Evolutionary conservation across 768 basidiomycete genomes (phyloP), one percentile per base, ranked within the genome.

Genomic region (Goffeauzyma gilvescens): DNA sequence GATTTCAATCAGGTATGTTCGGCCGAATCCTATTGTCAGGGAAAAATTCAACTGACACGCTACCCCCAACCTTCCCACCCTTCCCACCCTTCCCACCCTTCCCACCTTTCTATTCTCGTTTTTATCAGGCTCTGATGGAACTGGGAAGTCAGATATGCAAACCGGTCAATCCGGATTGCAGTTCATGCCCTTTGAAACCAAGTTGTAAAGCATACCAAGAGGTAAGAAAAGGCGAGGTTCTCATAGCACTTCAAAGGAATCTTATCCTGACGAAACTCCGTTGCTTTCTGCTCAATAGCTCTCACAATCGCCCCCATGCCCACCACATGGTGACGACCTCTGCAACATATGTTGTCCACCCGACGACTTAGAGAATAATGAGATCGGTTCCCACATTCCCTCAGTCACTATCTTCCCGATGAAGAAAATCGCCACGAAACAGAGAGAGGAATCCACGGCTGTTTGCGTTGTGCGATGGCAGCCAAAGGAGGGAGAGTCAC

Each of bases 111-210:
- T 26, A 28, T n/a, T 41, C 3, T 30, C 9, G 40, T 30, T 28
- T 30, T 13, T 24, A 55, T 81, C n/a, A 93, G 65, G 86, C 82
- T 12, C 69, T 96, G 38, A 95, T 95, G 60, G 89, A 96, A 58
- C 74, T 95, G 6, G 89, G 89, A 37, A 82, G 81, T 58, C 90
- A 85, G 3, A 73, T 93, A 2, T 96, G 89, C 67, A 86, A 79
- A 62, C 77, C 81, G 31, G 76, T 75, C 48, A 74, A 80, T 49
- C 89, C 89, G 8, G 63, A 66, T 15, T 95, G 89, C 54, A 64
- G 53, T 14, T 54, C 65, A 14, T 95, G 89, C 62, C 83, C 86
- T 15, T 51, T 95, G 32, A 71, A 63, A 35, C 48, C 66, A 17
- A 72, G 73, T 66, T 96, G 89, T 55, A 63, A 67, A 14, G 87